phyloP scores from a whole-genome alignment of 2,329 filamentous ascomycete genomes.

The Aspergillus unguis region DNA sequence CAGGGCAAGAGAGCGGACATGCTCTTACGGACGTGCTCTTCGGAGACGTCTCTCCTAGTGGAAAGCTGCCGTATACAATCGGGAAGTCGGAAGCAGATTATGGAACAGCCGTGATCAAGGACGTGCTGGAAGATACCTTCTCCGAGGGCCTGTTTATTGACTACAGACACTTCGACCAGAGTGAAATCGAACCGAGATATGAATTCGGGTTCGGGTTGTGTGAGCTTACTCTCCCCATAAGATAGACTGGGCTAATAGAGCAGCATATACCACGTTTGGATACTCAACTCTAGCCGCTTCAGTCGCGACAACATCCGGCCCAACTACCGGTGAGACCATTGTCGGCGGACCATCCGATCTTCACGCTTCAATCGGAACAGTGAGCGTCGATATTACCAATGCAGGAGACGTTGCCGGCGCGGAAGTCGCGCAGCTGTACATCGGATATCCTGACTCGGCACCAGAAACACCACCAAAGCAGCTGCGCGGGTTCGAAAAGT shows the following conservation, averaged over 20 bases:
- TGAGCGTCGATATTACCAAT: constrained; percentile 51
- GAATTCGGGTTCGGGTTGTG: constrained; percentile 36
- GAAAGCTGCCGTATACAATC: constrained; percentile 62
- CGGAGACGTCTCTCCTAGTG: constrained; percentile 44
- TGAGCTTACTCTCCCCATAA: neutral
- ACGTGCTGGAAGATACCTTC: constrained; percentile 39
- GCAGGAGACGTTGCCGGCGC: constrained; percentile 48
- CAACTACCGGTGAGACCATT: constrained; percentile 4
- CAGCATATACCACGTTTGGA: constrained; percentile 26
- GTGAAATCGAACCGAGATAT: constrained; percentile 33
- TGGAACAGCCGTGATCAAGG: constrained; percentile 17
- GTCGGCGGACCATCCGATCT: constrained; percentile 55
- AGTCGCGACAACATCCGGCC: neutral
- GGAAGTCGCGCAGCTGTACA: constrained; percentile 56
- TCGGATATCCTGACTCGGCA: constrained; percentile 41
- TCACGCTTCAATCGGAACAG: constrained; percentile 51
- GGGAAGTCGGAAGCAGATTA: constrained; percentile 55
- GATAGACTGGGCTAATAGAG: neutral
- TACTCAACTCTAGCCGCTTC: constrained; percentile 14
- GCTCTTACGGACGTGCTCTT: constrained; percentile 47
- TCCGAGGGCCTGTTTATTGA: constrained; percentile 53
- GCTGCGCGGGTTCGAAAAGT: constrained; percentile 54
- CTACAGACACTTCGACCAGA: constrained; percentile 51
- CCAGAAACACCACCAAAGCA: constrained; percentile 32
- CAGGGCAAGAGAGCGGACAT: constrained; percentile 54